phyloP scores from a whole-genome alignment of 768 basidiomycete genomes.

The Mrakia gelida region DNA sequence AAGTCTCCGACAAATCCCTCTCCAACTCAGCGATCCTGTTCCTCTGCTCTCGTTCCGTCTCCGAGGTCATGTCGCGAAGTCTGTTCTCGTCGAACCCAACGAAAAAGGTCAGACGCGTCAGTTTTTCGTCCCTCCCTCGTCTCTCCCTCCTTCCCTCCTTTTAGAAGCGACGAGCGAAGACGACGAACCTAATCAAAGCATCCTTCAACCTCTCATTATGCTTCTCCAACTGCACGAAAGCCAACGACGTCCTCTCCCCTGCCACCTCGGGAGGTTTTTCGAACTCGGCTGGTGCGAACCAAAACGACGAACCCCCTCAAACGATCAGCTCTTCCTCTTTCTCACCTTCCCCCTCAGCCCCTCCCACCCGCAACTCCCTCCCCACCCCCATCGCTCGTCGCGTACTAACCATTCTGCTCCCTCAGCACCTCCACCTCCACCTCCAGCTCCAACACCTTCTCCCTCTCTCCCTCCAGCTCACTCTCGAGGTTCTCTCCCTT shows the following conservation, averaged over 20 bases:
- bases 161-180: background rate
- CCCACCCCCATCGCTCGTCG: no score
- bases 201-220: slow-evolving; percentile 95
- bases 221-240: slow-evolving; percentile 78
- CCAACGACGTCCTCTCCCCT: slow-evolving; percentile 52
- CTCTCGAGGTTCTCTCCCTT: slow-evolving; percentile 71
- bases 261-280: slow-evolving; percentile 40
- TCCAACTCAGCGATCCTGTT: slow-evolving; percentile 80
- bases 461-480: slow-evolving; percentile 73
- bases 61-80: slow-evolving; percentile 79
- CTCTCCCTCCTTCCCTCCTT: background rate
- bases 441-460: slow-evolving; percentile 70
- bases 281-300: slow-evolving; percentile 38
- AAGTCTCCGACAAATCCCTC: slow-evolving; percentile 70
- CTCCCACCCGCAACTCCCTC: no score
- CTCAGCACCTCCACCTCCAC: slow-evolving; percentile 78
- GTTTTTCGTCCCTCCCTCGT: no score
- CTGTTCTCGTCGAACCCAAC: slow-evolving; percentile 53
- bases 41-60: slow-evolving; percentile 80
- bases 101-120: background rate
- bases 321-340: no score
- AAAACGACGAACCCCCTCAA: no score
- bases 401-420: slow-evolving; percentile 52
- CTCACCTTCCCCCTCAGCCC: no score
- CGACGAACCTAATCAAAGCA: slow-evolving; percentile 54